Percentiles rank a stretch among this genome's conserved stretches.
phyloP scores from a whole-genome alignment of 768 basidiomycete genomes.

The Kwoniella europaea region DNA sequence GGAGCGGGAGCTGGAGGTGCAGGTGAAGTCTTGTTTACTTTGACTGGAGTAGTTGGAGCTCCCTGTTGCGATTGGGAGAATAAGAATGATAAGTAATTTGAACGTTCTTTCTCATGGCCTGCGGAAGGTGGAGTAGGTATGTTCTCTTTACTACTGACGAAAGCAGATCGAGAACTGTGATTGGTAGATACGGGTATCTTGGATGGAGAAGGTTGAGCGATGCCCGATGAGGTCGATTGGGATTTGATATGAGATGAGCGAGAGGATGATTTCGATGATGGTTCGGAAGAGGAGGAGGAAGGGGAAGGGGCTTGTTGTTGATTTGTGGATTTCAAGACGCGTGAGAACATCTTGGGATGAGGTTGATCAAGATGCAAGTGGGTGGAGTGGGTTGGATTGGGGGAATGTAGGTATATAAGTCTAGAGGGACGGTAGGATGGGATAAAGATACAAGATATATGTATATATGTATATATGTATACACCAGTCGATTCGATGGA shows the following conservation, averaged over 20 bases:
- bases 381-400: not conserved
- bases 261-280: slow-evolving; percentile 45
- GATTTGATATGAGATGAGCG: slow-evolving; percentile 36
- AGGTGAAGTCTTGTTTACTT: slow-evolving; percentile 46
- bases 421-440: not conserved
- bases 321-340: slow-evolving; percentile 51
- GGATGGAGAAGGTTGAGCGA: slow-evolving; percentile 44
- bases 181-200: slow-evolving; percentile 54
- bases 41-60: slow-evolving; percentile 50
- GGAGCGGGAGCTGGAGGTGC: slow-evolving; percentile 27
- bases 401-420: not conserved
- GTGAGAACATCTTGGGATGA: slow-evolving; percentile 52
- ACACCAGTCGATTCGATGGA: not conserved
- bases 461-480: not conserved
- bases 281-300: slow-evolving; percentile 23
- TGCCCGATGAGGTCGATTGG: slow-evolving; percentile 17
- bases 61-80: slow-evolving; percentile 41
- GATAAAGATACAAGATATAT: not conserved
- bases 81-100: slow-evolving; percentile 52
- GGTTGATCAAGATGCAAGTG: not conserved
- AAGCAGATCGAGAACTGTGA: slow-evolving; percentile 29
- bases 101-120: slow-evolving; percentile 31
- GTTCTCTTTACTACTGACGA: slow-evolving; percentile 36
- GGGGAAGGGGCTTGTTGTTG: slow-evolving; percentile 38
- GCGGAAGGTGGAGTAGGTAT: slow-evolving; percentile 10